Conservation (phyloP, 2,329 filamentous ascomycete species). For the Aspergillus japonicus region DNA sequence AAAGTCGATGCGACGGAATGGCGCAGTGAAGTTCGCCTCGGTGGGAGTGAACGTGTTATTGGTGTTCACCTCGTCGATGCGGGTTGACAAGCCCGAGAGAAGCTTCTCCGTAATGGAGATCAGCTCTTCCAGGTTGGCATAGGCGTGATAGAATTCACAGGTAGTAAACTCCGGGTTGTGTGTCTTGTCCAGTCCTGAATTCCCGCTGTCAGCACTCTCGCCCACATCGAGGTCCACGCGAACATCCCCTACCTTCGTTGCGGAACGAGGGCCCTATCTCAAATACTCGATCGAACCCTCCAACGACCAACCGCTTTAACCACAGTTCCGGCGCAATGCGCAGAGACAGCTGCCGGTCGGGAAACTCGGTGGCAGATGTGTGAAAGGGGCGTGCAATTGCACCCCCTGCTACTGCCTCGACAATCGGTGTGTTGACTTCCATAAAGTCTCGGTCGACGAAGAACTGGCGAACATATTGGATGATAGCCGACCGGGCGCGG, state of each 20-base stretch:
- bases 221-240: neutral
- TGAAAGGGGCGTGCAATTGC: conserved; percentile 83
- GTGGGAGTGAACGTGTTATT: conserved; percentile 48
- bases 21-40: conserved; percentile 56
- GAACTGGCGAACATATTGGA: conserved; percentile 70
- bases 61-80: conserved; percentile 49
- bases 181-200: conserved; percentile 67
- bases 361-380: conserved; percentile 74
- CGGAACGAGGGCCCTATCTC: conserved; percentile 91
- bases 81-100: conserved; percentile 58
- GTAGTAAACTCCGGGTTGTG: conserved; percentile 98
- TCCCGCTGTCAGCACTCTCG: neutral
- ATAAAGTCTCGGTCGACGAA: conserved; percentile 71
- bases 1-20: conserved; percentile 71
- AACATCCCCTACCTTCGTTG: conserved; percentile 67
- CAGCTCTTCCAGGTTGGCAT: conserved; percentile 71
- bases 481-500: conserved; percentile 70
- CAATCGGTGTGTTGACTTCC: conserved; percentile 87
- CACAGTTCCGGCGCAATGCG: conserved; percentile 93
- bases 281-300: conserved; percentile 83
- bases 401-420: conserved; percentile 79
- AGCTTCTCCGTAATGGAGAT: conserved; percentile 74
- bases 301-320: conserved; percentile 87
- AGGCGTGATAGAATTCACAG: conserved; percentile 94
- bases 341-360: conserved; percentile 68